Percentiles rank a stretch among this genome's conserved stretches.
Conservation (phyloP, 1,139 yeast species). For the Waltiozyma sp. region DNA sequence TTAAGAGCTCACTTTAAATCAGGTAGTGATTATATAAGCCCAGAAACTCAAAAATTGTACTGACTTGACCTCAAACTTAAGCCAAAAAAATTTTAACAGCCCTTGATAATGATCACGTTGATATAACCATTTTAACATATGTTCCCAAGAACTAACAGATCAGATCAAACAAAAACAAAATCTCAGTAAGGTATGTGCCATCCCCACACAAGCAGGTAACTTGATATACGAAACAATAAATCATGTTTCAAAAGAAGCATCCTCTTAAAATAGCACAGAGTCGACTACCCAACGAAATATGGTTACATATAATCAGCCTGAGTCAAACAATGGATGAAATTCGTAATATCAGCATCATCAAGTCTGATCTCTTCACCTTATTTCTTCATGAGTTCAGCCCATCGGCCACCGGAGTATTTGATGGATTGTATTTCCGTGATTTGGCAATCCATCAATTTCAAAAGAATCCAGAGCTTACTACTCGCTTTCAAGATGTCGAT, state of each 20-base stretch:
- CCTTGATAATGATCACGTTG: not conserved
- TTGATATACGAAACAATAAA: not conserved
- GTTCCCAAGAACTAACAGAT: not conserved
- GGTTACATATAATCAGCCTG: not conserved
- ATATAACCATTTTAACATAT: not conserved
- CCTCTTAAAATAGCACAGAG: not conserved
- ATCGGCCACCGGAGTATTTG: not conserved
- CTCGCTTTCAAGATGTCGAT: not conserved
- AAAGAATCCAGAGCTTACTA: not conserved
- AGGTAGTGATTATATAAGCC: not conserved
- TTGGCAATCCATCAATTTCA: not conserved
- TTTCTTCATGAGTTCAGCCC: not conserved
- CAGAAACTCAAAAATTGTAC: not conserved
- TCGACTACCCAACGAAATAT: not conserved
- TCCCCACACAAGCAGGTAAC: too few species aligned
- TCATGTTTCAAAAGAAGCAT: not conserved
- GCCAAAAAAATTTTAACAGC: not conserved
- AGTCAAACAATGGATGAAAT: not conserved
- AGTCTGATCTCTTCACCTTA: not conserved
- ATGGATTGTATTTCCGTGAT: not conserved
- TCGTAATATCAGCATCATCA: not conserved
- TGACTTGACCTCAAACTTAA: not conserved
- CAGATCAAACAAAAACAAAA: not conserved
- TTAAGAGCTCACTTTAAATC: too few species aligned
- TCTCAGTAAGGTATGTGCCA: too few species aligned